Conservation (phyloP, 2,329 filamentous ascomycete genomes). For the Dendryphion nanum region DNA sequence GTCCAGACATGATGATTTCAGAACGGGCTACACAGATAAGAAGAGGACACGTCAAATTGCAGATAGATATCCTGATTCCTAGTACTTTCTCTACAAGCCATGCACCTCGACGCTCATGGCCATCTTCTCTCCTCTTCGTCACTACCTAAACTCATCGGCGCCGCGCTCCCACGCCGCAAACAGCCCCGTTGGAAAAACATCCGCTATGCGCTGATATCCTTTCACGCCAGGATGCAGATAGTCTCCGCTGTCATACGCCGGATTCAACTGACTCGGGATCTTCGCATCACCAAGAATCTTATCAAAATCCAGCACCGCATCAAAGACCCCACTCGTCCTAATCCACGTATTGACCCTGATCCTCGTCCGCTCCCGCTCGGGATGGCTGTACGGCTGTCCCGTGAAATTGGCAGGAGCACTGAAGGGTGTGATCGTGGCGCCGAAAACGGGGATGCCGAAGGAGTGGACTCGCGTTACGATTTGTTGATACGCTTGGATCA, state of each 20-base stretch:
- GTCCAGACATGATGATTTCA: too few relatives aligned
- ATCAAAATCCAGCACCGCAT: slow-evolving; percentile 64
- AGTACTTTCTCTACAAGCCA: neutral
- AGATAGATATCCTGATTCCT: too few relatives aligned
- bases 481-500: slow-evolving; percentile 60
- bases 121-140: neutral
- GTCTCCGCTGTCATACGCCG: slow-evolving; percentile 60
- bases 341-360: slow-evolving; percentile 63
- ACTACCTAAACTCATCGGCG: slow-evolving; percentile 17
- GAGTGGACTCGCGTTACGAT: slow-evolving; percentile 57
- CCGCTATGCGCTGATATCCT: slow-evolving; percentile 61
- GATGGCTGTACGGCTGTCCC: slow-evolving; percentile 54
- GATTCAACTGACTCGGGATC: slow-evolving; percentile 49
- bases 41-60: too few relatives aligned
- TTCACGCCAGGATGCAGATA: slow-evolving; percentile 62
- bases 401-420: slow-evolving; percentile 40
- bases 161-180: slow-evolving; percentile 41
- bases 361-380: slow-evolving; percentile 56
- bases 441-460: slow-evolving; percentile 58
- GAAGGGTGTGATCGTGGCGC: slow-evolving; percentile 67
- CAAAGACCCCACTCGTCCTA: slow-evolving; percentile 55
- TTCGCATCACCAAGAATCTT: slow-evolving; percentile 53
- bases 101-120: neutral
- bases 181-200: slow-evolving; percentile 56
- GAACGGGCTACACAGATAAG: too few relatives aligned